Evolutionary conservation across 768 basidiomycete genomes (phyloP), one percentile per base, ranked within the genome.

Genomic region (Lyophyllum semitale): DNA sequence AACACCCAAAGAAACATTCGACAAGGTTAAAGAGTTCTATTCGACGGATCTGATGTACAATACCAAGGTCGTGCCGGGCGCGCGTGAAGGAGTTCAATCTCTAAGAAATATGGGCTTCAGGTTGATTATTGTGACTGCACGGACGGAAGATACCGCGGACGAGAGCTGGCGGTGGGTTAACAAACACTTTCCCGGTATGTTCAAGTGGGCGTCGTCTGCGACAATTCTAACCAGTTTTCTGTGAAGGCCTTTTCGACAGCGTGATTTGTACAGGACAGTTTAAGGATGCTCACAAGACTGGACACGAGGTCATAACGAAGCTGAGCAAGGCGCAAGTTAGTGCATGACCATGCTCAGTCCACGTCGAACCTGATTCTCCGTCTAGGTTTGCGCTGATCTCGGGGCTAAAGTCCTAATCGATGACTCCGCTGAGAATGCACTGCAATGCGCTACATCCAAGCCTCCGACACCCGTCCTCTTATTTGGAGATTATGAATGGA

Each of bases 401-500:
- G 78, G 78, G 15, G 87, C 90, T 11, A 75, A 77, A 37, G 65
- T 91, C 35, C 72, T 93, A 49, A 84, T 93, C 54, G 91, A 93
- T 68, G 91, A 93, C 71, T 91, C 89, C 6, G 63, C 86, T 38
- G 91, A 93, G 68, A 92, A 93, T 68, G 88, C 87, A 33, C 59
- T 88, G 25, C 77, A 83, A 53, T 85, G 85, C 58, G 78, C 76
- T 0, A 76, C 69, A 4, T 73, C 78, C 30, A 60, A 67, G 18
- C 73, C 76, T n/a, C 77, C 81, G 1, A 81, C 80, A 13, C 81
- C 77, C 2, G 85, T 88, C 27, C 68, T 93, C 37, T 76, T 93
- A 6, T 92, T 93, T 60, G 91, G 91, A 20, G 70, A 83, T 51
- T 91, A 91, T 63, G 76, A 82, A 59, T 93, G 91, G 91, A 91